These are phyloP conservation scores for Backusella australiensis DNA, from an alignment of 192 early-diverging fungal species.

Conservation along the genomic window DNA sequence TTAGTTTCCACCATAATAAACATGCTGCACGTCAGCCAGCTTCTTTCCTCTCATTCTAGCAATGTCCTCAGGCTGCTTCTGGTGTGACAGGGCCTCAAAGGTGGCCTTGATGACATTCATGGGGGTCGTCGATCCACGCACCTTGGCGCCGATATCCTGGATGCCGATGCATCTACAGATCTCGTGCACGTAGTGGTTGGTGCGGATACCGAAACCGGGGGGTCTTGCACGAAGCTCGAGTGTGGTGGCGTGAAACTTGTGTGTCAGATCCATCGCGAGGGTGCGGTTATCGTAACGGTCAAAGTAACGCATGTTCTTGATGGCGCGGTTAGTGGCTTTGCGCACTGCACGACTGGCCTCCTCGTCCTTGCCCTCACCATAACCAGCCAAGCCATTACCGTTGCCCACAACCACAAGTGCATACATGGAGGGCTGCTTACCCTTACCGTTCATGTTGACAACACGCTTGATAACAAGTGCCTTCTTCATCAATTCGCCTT, in stretches of 20 bases:
- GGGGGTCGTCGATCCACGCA: conserved; percentile 89
- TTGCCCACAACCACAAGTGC: conserved; percentile 96
- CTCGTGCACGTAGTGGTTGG: conserved; percentile 93
- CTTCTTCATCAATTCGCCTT: conserved; percentile 62
- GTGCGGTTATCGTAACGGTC: conserved; percentile 94
- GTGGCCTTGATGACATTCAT: conserved; percentile 98
- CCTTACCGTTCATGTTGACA: conserved; percentile 76
- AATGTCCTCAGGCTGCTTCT: conserved; percentile 83
- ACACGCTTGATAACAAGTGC: conserved; percentile 72
- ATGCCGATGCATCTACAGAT: conserved; percentile 92
- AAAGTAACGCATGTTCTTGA: conserved; percentile 82
- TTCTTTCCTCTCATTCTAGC: conserved; percentile 85
- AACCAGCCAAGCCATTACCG: conserved; percentile 87
- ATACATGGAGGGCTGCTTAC: conserved; percentile 80
- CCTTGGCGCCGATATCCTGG: conserved; percentile 87
- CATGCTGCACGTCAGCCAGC: conserved; percentile 86
- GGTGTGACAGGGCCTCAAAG: conserved; percentile 83
- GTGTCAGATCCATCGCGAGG: conserved; percentile 80
- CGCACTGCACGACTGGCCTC: conserved; percentile 77
- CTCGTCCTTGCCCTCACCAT: conserved; percentile 85
- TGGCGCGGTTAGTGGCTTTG: conserved; percentile 86
- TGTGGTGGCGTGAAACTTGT: conserved; percentile 88
- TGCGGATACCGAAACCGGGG: conserved; percentile 94
- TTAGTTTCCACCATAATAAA: conserved; percentile 73
- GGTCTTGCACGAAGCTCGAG: conserved; percentile 79